phyloP scores from a whole-genome alignment of 108 stramenopile genomes.

The Nitzschia inconspicua region DNA sequence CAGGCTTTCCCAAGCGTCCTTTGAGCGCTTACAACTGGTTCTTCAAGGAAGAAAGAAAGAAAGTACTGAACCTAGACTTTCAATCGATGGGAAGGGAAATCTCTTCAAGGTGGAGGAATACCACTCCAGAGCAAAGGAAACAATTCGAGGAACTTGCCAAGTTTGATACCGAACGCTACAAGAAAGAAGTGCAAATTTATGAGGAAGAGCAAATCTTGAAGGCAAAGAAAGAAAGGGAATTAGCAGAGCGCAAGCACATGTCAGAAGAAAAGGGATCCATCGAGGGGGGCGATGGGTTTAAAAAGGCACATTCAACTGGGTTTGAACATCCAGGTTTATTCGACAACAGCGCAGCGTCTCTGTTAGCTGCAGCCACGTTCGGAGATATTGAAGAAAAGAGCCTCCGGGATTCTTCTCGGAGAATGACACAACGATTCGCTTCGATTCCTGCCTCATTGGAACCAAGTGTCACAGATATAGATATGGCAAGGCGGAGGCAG shows the following conservation, averaged over 20 bases:
- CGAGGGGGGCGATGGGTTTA: no score
- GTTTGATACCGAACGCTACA: conserved; percentile 14
- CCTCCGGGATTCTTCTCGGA: no score
- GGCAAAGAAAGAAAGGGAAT: conserved; percentile 5
- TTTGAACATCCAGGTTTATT: no score
- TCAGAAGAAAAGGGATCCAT: conserved; percentile 11
- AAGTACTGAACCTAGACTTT: conserved; percentile 14
- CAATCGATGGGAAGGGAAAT: conserved; percentile 23
- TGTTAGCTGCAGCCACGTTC: no score
- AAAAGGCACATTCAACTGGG: no score
- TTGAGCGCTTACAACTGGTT: conserved; percentile 26
- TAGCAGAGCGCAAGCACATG: conserved; percentile 8
- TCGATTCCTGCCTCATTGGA: no score
- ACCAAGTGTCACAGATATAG: no score
- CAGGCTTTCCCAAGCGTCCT: conserved; percentile 27
- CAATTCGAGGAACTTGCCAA: conserved; percentile 12
- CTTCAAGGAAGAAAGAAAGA: conserved; percentile 18
- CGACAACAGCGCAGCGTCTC: no score
- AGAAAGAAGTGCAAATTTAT: conserved; percentile 13
- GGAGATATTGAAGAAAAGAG: no score
- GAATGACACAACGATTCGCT: no score
- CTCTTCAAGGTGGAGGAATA: conserved; percentile 7
- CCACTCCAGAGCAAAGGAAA: background rate
- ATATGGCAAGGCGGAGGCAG: no score
- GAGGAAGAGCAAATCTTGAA: conserved; percentile 11